Base-by-base conservation (phyloP, 805 yeast species). In the Starmerella kuoi region DNA sequence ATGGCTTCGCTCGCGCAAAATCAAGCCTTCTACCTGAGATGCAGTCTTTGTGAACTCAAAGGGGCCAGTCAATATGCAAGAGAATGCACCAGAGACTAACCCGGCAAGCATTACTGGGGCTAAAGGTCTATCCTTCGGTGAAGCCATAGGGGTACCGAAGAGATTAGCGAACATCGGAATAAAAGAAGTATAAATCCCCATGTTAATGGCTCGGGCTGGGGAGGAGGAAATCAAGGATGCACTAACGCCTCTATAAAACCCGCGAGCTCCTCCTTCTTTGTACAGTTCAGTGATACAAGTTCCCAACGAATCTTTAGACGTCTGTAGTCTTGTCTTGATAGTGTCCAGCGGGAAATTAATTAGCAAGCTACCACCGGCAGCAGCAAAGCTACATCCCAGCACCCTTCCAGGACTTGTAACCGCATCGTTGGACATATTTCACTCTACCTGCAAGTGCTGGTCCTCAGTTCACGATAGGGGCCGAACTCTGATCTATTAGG, bases 311-410 rank as follows among this genome's bases (percentile, higher is more conserved):
- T 63, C 62, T 41, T 70, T 67, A 49, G 81, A 79, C 0, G 93
- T 79, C 58, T 84, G 95, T 76, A 81, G 77, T 46, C 94, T 66
- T 0, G 94, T 85, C 59, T 84, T 84, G 45, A 85, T 67, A n/a
- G 91, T 79, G 57, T 84, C 95, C 38, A 84, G 60, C 0, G 95
- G 95, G 54, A 77, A 84, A 17, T 91, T 93, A n/a, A 76, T 69
- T 25, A 52, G 49, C 20, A 49, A 40, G n/a, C 55, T 48, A 22
- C 55, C 51, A 9, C 46, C 43, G 9, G 58, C 56, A 5, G 56
- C 54, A 4, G 40, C 46, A 19, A 44, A 48, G 30, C 49, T 45
- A 41, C 53, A 48, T 24, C 30, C 42, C n/a, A 49, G 46, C 39
- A 49, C 44, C 8, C 41, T 37, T 18, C 30, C 45, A 14, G 50